Base-by-base conservation (phyloP, 2,329 filamentous ascomycete genomes). In the Endothia cerciana region DNA sequence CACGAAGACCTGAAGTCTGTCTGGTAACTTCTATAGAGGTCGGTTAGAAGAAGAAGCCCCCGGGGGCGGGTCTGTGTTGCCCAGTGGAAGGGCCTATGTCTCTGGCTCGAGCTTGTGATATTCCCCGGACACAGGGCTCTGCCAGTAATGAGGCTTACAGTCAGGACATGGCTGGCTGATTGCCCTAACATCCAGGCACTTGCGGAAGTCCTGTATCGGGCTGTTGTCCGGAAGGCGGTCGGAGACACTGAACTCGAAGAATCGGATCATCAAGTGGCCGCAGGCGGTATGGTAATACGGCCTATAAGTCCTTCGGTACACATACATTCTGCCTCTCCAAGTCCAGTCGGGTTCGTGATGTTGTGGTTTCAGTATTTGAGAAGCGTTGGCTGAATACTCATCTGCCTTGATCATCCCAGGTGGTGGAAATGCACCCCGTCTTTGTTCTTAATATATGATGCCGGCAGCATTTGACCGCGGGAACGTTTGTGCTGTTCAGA, bases 181-280 rank as follows among this genome's bases (percentile, higher is more conserved):
- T 25, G 5, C n/a, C 19, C 25, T 40, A 11, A 53, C 13, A 15
- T 53, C 22, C 4, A 62, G 25, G 17, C 47, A 53, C 6, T 43
- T 40, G 47, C 33, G 15, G 17, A 53, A 10, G 33, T 40, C 47
- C 11, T 49, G n/a, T 7, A n/a, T 30, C 33, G 33, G n/a, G 5
- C 8, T 10, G 7, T 7, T 1, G 25, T 53, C 45, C 5, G 33
- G n/a, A 19, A 3, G 13, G 22, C 22, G 3, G 7, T 53, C 45
- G 11, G 36, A 53, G n/a, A 62, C 13, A 17, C 5, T 38, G 25
- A 62, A 53, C 36, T 62, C 60, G 22, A 62, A 22, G 30, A 45
- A 62, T 28, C 47, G 60, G n/a, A 55, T 62, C 30, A 17, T 40
- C n/a, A 41, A 17, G 36, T 62, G 60, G 10, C 60, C 60, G 28